These are phyloP conservation scores for Microthlaspi erraticum DNA, from an alignment of 345 rosid genomes.

Conservation along the genomic window DNA sequence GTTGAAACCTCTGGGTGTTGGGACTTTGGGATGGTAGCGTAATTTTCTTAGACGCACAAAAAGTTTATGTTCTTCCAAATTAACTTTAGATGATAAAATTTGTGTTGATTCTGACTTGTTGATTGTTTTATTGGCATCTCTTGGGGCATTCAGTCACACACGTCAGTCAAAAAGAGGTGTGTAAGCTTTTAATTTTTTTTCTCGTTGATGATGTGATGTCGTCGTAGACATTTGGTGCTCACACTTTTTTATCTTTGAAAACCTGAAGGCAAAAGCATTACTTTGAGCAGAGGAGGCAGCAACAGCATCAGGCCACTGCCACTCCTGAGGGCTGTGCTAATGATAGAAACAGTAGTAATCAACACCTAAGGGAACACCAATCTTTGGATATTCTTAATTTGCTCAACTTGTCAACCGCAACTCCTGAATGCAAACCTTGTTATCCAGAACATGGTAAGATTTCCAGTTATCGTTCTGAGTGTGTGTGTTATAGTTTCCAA, in stretches of 20 bases:
- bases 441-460: slow-evolving; percentile 45
- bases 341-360: slow-evolving; percentile 35
- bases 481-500: slow-evolving; percentile 7
- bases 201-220: slow-evolving; percentile 9
- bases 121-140: slow-evolving; percentile 14
- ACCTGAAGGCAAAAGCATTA: slow-evolving; percentile 78
- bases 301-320: slow-evolving; percentile 50
- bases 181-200: slow-evolving; percentile 9
- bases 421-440: slow-evolving; percentile 47
- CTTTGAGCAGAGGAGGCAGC: slow-evolving; percentile 82
- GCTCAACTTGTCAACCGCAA: slow-evolving; percentile 53
- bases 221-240: slow-evolving; percentile 9
- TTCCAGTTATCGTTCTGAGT: slow-evolving; percentile 2
- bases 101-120: slow-evolving; percentile 12
- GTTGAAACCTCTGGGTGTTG: slow-evolving; percentile 4
- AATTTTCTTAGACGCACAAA: background rate
- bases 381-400: slow-evolving; percentile 80
- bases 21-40: background rate
- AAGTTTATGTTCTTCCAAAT: background rate
- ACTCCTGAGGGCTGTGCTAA: slow-evolving; percentile 48
- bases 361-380: slow-evolving; percentile 51
- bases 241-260: slow-evolving; percentile 6
- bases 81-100: background rate
- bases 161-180: slow-evolving; percentile 45
- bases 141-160: slow-evolving; percentile 38